phyloP scores from a whole-genome alignment of 148 eudicot genomes.

The Arctostaphylos glauca region DNA sequence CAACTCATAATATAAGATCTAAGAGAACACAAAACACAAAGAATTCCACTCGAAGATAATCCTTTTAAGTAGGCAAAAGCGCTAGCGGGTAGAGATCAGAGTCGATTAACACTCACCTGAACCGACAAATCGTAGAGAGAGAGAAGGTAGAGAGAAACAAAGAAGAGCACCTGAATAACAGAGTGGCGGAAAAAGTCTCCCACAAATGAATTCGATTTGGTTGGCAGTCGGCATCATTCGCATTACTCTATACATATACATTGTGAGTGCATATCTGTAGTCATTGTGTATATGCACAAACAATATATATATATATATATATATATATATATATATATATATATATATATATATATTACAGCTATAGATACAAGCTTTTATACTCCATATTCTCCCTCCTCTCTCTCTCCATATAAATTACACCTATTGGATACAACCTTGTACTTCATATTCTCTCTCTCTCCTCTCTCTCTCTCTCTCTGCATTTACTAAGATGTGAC shows the following conservation, averaged over 20 bases:
- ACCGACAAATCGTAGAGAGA: neutral
- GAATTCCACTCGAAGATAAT: neutral
- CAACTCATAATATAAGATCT: neutral
- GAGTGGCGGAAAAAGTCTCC: conserved; percentile 37
- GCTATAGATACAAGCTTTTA: neutral
- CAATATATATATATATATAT: neutral
- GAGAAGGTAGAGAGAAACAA: conserved; percentile 16
- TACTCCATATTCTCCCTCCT: neutral
- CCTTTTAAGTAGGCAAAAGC: neutral
- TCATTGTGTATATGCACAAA: neutral
- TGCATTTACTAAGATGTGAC: neutral
- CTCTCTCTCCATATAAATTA: neutral
- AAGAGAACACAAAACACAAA: neutral
- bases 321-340: neutral
- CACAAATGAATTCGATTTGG: conserved; percentile 31
- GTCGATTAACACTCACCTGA: neutral
- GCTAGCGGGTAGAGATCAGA: too few species aligned
- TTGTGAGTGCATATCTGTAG: neutral
- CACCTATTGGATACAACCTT: neutral
- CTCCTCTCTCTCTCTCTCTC: neutral
- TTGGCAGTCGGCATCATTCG: conserved; percentile 51
- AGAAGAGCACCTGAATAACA: conserved; percentile 2
- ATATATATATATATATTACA: neutral
- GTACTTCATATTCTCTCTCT: neutral
- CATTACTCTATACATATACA: neutral